phyloP scores from a whole-genome alignment of 441 rosid genomes.

The Arabidopsis hybrid region DNA sequence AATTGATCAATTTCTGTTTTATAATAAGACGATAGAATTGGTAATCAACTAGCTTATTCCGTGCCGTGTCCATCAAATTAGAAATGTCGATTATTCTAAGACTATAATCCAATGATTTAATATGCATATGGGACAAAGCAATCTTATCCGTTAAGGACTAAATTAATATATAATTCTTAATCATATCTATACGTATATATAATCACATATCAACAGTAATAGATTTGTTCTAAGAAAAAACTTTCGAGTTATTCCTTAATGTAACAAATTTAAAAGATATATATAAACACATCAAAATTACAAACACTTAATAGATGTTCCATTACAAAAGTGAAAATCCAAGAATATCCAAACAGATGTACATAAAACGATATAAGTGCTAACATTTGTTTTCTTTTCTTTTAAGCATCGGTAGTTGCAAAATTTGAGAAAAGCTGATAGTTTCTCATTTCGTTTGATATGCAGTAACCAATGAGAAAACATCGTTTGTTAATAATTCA shows the following conservation, averaged over 20 bases:
- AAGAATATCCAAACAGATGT: too few relatives aligned
- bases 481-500: not conserved
- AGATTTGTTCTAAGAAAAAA: not conserved
- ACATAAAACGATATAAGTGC: too few relatives aligned
- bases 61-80: slow-evolving; percentile 14
- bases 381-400: too few relatives aligned
- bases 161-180: not conserved
- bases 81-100: slow-evolving; percentile 1
- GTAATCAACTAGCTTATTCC: not conserved
- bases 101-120: slow-evolving; percentile 4
- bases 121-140: slow-evolving; percentile 22
- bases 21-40: too few relatives aligned
- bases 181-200: not conserved
- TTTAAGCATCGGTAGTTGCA: not conserved
- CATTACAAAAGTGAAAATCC: too few relatives aligned
- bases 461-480: not conserved
- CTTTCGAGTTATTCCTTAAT: not conserved
- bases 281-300: too few relatives aligned
- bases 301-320: too few relatives aligned
- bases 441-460: not conserved
- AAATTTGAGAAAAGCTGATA: not conserved
- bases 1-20: too few relatives aligned
- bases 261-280: too few relatives aligned
- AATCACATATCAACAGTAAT: not conserved
- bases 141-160: slow-evolving; percentile 22